Evolutionary conservation across 2,329 filamentous ascomycete genomes (phyloP).

Genomic region (Cryphonectria carpinicola): DNA sequence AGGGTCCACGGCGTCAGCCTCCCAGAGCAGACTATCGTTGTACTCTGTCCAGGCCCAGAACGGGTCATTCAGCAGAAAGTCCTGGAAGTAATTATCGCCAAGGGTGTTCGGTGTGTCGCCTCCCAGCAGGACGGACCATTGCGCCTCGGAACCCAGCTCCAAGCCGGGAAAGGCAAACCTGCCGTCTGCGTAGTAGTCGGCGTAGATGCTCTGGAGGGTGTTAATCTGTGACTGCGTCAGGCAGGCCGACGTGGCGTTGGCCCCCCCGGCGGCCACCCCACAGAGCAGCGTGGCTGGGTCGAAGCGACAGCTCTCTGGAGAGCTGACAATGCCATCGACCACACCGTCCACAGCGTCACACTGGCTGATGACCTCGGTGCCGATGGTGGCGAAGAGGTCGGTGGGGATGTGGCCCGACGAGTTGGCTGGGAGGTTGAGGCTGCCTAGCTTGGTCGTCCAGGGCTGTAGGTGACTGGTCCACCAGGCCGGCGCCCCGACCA

Average conservation of each 20-base stretch:
- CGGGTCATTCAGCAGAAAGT: constrained; percentile 37
- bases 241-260: constrained; percentile 21
- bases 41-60: constrained; percentile 38
- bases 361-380: constrained; percentile 43
- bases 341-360: constrained; percentile 48
- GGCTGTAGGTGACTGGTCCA: constrained; percentile 45
- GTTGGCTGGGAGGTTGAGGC: constrained; percentile 49
- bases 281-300: constrained; percentile 40
- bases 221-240: constrained; percentile 40
- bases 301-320: constrained; percentile 29
- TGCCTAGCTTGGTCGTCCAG: constrained; percentile 44
- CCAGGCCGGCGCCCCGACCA: constrained; percentile 53
- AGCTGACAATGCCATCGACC: constrained; percentile 43
- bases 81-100: constrained; percentile 35
- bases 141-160: constrained; percentile 49
- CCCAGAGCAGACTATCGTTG: constrained; percentile 34
- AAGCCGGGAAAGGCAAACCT: constrained; percentile 40
- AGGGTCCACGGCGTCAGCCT: constrained; percentile 35
- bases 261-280: constrained; percentile 17
- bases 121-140: constrained; percentile 33
- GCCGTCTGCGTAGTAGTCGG: constrained; percentile 30
- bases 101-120: constrained; percentile 31
- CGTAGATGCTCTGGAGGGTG: constrained; percentile 37
- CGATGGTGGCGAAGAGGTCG: constrained; percentile 45
- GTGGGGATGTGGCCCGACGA: constrained; percentile 46